A percentile compares a stretch with the other conserved stretches of the same genome.
Evolutionary conservation across 2,329 filamentous ascomycete species (phyloP).

Genomic region (Neonectria hederae): DNA sequence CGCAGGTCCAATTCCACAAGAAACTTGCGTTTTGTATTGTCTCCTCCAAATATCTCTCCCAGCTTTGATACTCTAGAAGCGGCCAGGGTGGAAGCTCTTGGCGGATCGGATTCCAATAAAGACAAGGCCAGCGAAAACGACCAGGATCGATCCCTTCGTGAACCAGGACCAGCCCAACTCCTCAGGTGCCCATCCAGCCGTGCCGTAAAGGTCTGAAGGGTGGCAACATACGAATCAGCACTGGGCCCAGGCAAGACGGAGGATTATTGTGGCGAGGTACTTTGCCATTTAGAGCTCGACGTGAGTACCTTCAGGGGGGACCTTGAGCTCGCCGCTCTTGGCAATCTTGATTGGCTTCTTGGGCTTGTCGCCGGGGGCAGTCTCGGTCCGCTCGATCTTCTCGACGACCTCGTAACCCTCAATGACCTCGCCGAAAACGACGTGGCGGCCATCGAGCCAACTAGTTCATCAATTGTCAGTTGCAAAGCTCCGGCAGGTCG

Average conservation of each 20-base stretch:
- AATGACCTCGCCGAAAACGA: slow-evolving; percentile 89
- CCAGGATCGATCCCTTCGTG: slow-evolving; percentile 37
- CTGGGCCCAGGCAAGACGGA: slow-evolving; percentile 36
- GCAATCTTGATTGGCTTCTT: slow-evolving; percentile 75
- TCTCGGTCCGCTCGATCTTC: slow-evolving; percentile 78
- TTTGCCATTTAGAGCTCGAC: slow-evolving; percentile 76
- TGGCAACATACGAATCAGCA: slow-evolving; percentile 48
- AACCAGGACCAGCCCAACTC: slow-evolving; percentile 35
- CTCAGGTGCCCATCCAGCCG: slow-evolving; percentile 34
- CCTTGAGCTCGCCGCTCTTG: slow-evolving; percentile 85
- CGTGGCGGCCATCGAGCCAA: slow-evolving; percentile 86
- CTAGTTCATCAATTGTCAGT: slow-evolving; percentile 48
- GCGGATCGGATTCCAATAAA: slow-evolving; percentile 35
- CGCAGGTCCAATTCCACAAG: neutral
- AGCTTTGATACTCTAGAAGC: slow-evolving; percentile 5
- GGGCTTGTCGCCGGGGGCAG: slow-evolving; percentile 74
- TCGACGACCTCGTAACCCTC: slow-evolving; percentile 85
- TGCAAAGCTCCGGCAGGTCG: neutral
- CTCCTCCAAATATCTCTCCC: neutral
- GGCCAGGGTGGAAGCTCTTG: slow-evolving; percentile 23
- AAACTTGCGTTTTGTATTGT: slow-evolving; percentile 4
- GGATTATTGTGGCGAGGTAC: slow-evolving; percentile 36
- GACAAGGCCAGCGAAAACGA: slow-evolving; percentile 33
- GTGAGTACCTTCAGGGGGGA: slow-evolving; percentile 92
- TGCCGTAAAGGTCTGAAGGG: slow-evolving; percentile 43